Percentiles rank a stretch among this genome's conserved stretches.
Conservation (phyloP, 805 yeast genomes). For the Millerozyma acaciae region DNA sequence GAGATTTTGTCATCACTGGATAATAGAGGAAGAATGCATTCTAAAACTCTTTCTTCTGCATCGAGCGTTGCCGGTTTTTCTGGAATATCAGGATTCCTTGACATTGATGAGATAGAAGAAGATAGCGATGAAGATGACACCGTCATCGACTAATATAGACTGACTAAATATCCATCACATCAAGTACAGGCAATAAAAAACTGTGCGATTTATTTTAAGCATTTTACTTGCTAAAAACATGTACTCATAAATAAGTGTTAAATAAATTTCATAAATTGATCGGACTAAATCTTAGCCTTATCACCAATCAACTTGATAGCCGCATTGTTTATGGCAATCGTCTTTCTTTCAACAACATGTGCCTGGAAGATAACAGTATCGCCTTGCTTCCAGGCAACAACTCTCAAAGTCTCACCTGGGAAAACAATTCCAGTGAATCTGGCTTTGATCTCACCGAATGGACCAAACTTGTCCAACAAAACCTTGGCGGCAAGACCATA, state of each 20-base stretch:
- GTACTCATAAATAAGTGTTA: too few relatives aligned
- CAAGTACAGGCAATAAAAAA: too few relatives aligned
- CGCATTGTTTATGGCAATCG: conserved; percentile 80
- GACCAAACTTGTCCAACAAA: conserved; percentile 75
- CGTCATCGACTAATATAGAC: conserved; percentile 1
- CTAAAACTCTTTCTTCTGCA: not conserved
- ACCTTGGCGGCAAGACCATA: conserved; percentile 80
- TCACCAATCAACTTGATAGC: conserved; percentile 59
- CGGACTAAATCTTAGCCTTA: conserved; percentile 40
- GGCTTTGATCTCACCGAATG: conserved; percentile 78
- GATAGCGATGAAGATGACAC: not conserved
- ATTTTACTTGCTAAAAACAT: too few relatives aligned
- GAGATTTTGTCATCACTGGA: conserved; percentile 4
- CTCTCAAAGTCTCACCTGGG: conserved; percentile 87
- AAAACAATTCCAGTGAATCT: conserved; percentile 88
- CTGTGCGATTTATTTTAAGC: too few relatives aligned
- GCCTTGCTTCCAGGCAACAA: conserved; percentile 81
- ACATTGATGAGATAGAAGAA: not conserved
- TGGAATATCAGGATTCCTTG: not conserved
- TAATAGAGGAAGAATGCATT: too few relatives aligned
- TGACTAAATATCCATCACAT: too few relatives aligned
- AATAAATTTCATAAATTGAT: too few relatives aligned
- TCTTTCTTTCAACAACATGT: conserved; percentile 70
- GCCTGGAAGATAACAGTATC: conserved; percentile 75
- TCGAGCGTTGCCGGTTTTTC: too few relatives aligned